A percentile compares a stretch with the other conserved stretches of the same genome.
These are phyloP conservation scores for Candida xiaguanensis DNA, from an alignment of 805 yeast genomes.

Conservation along the genomic window DNA sequence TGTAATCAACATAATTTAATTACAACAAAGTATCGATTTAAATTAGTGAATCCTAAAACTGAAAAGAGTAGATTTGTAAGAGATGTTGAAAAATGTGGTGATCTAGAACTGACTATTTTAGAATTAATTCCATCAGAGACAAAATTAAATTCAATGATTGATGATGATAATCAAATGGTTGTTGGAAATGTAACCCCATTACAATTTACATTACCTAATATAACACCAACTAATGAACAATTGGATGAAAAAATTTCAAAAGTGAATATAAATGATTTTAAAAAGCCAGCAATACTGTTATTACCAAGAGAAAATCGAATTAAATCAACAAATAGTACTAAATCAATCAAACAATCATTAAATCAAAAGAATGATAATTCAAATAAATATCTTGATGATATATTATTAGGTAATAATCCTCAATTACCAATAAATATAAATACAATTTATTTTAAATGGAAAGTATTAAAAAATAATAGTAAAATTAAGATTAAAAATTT, in stretches of 20 bases:
- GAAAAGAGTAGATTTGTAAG: slow-evolving; percentile 7
- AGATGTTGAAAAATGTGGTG: slow-evolving; percentile 12
- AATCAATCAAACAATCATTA: slow-evolving; percentile 5
- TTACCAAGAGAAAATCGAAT: slow-evolving; percentile 2
- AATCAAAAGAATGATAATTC: neutral
- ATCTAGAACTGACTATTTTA: slow-evolving; percentile 14
- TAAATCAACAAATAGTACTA: neutral
- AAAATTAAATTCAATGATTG: slow-evolving; percentile 4
- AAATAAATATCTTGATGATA: slow-evolving; percentile 27
- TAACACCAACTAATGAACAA: slow-evolving; percentile 18
- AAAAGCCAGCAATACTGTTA: neutral
- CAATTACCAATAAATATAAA: slow-evolving; percentile 33
- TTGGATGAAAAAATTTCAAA: slow-evolving; percentile 15
- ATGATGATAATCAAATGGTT: slow-evolving; percentile 10
- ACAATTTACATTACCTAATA: slow-evolving; percentile 16
- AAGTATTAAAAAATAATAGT: slow-evolving; percentile 85
- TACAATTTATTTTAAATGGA: slow-evolving; percentile 76
- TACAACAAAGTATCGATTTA: slow-evolving; percentile 22
- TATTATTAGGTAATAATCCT: slow-evolving; percentile 24
- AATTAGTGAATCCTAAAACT: slow-evolving; percentile 13
- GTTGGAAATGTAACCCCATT: slow-evolving; percentile 28
- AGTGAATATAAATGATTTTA: neutral
- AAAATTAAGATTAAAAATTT: slow-evolving; percentile 66
- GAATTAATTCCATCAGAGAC: slow-evolving; percentile 17
- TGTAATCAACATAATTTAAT: slow-evolving; percentile 28